Evolutionary conservation across 331 rosid species (phyloP).

Genomic region (Ulmus americana): DNA sequence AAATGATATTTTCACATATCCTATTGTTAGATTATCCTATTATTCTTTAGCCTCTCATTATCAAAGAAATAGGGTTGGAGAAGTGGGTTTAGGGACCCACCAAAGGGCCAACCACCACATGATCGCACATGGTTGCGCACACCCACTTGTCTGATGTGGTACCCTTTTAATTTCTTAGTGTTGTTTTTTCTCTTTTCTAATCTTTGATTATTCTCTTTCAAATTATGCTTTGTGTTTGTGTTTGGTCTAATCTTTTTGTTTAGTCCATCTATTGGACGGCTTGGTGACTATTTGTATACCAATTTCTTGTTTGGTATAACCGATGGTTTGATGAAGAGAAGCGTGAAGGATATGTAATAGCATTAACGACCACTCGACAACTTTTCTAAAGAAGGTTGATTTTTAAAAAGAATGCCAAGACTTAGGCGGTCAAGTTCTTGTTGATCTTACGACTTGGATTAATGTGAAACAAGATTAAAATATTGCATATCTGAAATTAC

Average conservation of each 20-base stretch:
- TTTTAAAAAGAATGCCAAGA: no score
- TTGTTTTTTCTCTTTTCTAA: slow-evolving; percentile 8
- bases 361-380: no score
- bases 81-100: slow-evolving; percentile 41
- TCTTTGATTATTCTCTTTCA: slow-evolving; percentile 26
- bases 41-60: slow-evolving; percentile 8
- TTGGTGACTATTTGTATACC: background rate
- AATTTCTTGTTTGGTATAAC: background rate
- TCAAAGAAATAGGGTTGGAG: slow-evolving; percentile 34
- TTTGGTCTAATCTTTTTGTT: slow-evolving; percentile 17
- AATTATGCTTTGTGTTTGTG: slow-evolving; percentile 25
- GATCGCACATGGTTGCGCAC: slow-evolving; percentile 47
- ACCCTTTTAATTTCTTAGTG: slow-evolving; percentile 9
- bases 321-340: no score
- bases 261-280: slow-evolving; percentile 2
- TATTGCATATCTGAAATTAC: no score
- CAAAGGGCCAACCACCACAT: slow-evolving; percentile 50
- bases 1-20: no score
- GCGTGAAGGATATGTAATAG: no score
- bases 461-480: no score
- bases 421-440: no score
- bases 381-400: no score
- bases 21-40: no score
- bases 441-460: no score
- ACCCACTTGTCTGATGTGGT: slow-evolving; percentile 27